These are phyloP conservation scores for Aspergillus sp. DNA, from an alignment of 2,329 filamentous ascomycete genomes.

Conservation along the genomic window DNA sequence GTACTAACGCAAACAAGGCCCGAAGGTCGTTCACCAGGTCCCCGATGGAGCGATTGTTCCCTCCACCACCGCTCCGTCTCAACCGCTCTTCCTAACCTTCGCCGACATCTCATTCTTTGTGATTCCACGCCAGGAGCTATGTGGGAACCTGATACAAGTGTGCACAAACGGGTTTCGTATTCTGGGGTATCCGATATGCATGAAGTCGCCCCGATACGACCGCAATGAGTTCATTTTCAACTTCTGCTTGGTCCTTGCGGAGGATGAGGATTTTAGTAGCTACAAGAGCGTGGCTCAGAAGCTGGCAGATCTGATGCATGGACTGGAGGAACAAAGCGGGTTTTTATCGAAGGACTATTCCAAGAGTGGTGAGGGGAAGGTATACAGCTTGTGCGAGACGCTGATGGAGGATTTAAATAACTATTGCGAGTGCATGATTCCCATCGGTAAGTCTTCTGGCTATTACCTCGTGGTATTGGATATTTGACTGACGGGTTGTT, in stretches of 20 bases:
- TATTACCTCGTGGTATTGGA: conserved; percentile 4
- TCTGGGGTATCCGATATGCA: conserved; percentile 86
- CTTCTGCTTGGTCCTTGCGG: conserved; percentile 81
- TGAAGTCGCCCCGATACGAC: conserved; percentile 79
- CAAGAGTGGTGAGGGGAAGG: conserved; percentile 54
- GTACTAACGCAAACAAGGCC: conserved; percentile 48
- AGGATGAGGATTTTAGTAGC: conserved; percentile 71
- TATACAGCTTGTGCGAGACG: conserved; percentile 77
- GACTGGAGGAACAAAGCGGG: conserved; percentile 87
- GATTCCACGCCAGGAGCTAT: conserved; percentile 92
- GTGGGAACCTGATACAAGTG: conserved; percentile 81
- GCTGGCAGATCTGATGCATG: conserved; percentile 81
- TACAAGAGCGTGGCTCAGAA: conserved; percentile 87
- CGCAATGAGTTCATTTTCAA: conserved; percentile 99
- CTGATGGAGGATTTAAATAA: conserved; percentile 93
- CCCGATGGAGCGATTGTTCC: conserved; percentile 62
- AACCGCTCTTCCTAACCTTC: conserved; percentile 79
- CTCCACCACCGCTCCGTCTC: conserved; percentile 48
- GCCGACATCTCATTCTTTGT: conserved; percentile 87
- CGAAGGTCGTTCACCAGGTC: conserved; percentile 68
- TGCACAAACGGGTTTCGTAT: conserved; percentile 76
- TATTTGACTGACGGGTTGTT: conserved; percentile 16
- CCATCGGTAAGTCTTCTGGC: conserved; percentile 68
- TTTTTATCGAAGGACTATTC: conserved; percentile 64
- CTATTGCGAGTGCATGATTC: conserved; percentile 98